phyloP scores from a whole-genome alignment of 495 filamentous ascomycete species.

The Astrothelium macrocarpum region DNA sequence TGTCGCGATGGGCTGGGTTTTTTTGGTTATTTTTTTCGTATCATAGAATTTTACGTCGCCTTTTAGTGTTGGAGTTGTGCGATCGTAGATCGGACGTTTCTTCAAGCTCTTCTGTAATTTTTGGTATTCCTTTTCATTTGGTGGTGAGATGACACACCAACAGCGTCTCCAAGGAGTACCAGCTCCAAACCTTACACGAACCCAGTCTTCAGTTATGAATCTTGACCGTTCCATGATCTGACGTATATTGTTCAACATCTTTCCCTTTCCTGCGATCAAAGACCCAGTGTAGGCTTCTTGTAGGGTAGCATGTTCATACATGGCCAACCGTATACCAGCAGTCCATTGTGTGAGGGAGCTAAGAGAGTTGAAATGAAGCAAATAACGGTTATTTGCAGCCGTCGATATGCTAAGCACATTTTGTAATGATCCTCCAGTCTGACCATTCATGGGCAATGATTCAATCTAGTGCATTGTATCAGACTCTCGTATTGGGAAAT shows the following conservation, averaged over 20 bases:
- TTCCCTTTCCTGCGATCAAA: conserved; percentile 90
- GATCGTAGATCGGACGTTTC: conserved; percentile 77
- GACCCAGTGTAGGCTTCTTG: conserved; percentile 97
- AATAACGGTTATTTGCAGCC: conserved; percentile 87
- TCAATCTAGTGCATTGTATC: conserved; percentile 56
- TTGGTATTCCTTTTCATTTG: conserved; percentile 81
- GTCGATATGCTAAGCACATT: conserved; percentile 94
- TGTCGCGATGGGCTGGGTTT: conserved; percentile 77
- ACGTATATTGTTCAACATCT: conserved; percentile 73
- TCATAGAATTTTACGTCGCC: conserved; percentile 94
- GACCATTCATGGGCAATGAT: conserved; percentile 69
- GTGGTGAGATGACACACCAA: conserved; percentile 89
- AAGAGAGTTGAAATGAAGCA: conserved; percentile 90
- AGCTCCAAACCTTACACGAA: conserved; percentile 87
- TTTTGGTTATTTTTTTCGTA: conserved; percentile 81
- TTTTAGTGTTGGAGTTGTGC: conserved; percentile 53
- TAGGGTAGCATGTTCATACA: conserved; percentile 88
- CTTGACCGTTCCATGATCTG: conserved; percentile 70
- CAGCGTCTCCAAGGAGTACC: conserved; percentile 94
- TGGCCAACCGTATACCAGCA: conserved; percentile 81
- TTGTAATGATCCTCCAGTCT: conserved; percentile 66
- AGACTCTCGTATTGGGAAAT: neutral
- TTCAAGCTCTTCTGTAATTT: conserved; percentile 75
- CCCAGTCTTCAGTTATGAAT: conserved; percentile 83
- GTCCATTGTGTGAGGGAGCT: conserved; percentile 95